phyloP scores from a whole-genome alignment of 345 rosid genomes.

The Sonneratia caseolaris region DNA sequence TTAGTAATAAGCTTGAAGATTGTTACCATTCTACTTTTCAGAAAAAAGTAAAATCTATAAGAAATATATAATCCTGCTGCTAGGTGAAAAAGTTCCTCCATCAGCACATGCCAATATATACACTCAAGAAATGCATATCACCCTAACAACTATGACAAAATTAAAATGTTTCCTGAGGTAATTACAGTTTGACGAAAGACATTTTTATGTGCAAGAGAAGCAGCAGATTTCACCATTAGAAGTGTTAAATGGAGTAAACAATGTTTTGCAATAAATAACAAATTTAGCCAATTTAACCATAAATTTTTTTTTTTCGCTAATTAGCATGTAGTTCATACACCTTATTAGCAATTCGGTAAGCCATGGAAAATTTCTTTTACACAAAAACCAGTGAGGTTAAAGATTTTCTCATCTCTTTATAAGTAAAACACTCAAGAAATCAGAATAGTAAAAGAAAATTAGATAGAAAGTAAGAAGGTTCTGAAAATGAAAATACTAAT shows the following conservation, averaged over 20 bases:
- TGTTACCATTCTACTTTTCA: neutral
- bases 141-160: neutral
- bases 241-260: neutral
- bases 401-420: neutral
- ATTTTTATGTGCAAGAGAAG: neutral
- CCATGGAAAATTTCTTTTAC: neutral
- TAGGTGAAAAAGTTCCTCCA: neutral
- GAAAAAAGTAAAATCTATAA: neutral
- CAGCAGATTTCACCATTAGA: neutral
- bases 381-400: neutral
- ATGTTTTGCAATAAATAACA: neutral
- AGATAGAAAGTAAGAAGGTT: neutral
- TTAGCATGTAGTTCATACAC: too few relatives aligned
- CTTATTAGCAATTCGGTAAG: neutral
- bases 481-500: neutral
- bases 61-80: neutral
- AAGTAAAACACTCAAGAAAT: neutral
- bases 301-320: neutral
- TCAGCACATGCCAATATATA: neutral
- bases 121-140: neutral
- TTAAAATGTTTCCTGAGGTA: neutral
- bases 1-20: neutral
- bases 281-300: neutral
- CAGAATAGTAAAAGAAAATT: neutral
- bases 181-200: neutral